Conservation (phyloP, 1,284 basidiomycete species). For the Fomes fomentarius region DNA sequence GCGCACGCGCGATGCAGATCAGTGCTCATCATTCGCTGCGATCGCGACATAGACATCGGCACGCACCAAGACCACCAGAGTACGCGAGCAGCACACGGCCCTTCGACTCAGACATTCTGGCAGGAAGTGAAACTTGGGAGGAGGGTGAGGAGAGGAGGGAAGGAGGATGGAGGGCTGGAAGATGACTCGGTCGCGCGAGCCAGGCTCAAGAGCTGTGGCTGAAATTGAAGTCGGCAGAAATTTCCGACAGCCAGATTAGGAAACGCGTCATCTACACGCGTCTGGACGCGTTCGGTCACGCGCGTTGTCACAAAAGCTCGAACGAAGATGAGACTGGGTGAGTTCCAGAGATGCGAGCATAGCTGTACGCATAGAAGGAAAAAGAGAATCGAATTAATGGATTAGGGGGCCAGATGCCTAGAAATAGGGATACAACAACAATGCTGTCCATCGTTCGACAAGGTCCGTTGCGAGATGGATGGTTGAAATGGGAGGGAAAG, state of each 20-base stretch:
- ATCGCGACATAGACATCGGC: background rate
- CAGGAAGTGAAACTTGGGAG: background rate
- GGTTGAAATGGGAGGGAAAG: conserved; percentile 7
- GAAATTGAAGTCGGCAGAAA: conserved; percentile 5
- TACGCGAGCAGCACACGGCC: conserved; percentile 95
- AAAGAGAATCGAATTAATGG: background rate
- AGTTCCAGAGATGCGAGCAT: background rate
- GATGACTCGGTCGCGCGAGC: conserved; percentile 15
- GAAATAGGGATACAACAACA: conserved; percentile 16
- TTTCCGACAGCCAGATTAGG: conserved; percentile 11
- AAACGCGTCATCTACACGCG: conserved; percentile 8
- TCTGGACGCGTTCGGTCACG: conserved; percentile 19
- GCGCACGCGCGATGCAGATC: too few relatives aligned
- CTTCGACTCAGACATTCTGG: conserved; percentile 43
- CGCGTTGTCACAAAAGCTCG: conserved; percentile 6
- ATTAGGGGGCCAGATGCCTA: conserved; percentile 13
- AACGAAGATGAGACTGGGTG: background rate
- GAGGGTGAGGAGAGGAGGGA: background rate
- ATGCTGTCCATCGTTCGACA: conserved; percentile 12
- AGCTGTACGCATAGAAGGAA: background rate
- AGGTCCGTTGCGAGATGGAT: conserved; percentile 9
- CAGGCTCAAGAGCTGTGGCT: conserved; percentile 1
- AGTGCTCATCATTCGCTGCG: background rate
- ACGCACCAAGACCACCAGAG: conserved; percentile 95
- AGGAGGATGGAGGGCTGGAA: background rate